phyloP scores from a whole-genome alignment of 257 asterid genomes.

The Solanum acaule region DNA sequence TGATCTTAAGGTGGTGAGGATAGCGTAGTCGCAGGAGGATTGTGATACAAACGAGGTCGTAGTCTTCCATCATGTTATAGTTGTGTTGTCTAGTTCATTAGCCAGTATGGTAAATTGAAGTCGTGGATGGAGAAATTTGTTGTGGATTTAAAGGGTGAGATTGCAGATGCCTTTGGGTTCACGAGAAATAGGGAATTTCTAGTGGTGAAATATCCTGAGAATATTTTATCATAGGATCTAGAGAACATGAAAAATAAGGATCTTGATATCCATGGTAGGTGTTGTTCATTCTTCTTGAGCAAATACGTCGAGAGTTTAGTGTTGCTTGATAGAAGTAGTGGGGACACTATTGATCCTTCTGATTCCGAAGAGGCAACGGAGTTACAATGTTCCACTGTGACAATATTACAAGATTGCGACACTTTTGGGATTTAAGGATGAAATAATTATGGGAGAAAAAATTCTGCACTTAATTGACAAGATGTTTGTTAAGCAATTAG shows the following conservation, averaged over 20 bases:
- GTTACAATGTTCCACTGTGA: neutral
- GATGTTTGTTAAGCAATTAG: neutral
- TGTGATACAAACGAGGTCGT: no score
- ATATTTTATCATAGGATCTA: neutral
- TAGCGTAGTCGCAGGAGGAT: no score
- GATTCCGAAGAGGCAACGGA: neutral
- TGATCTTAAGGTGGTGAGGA: no score
- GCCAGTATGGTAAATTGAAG: neutral
- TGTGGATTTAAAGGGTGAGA: neutral
- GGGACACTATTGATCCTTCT: neutral
- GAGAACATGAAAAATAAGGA: neutral
- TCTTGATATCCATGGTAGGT: neutral
- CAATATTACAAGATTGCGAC: neutral
- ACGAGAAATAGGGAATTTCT: neutral
- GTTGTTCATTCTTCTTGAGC: neutral
- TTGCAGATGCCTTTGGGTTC: neutral
- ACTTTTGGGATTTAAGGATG: neutral
- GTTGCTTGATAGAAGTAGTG: neutral
- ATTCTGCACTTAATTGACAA: neutral
- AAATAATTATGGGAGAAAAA: neutral
- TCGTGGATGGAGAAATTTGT: neutral
- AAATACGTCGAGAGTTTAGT: neutral
- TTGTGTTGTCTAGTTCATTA: neutral
- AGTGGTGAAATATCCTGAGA: neutral
- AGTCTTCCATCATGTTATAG: neutral